Conservation (phyloP, 805 yeast species). For the Huiozyma sinensis region DNA sequence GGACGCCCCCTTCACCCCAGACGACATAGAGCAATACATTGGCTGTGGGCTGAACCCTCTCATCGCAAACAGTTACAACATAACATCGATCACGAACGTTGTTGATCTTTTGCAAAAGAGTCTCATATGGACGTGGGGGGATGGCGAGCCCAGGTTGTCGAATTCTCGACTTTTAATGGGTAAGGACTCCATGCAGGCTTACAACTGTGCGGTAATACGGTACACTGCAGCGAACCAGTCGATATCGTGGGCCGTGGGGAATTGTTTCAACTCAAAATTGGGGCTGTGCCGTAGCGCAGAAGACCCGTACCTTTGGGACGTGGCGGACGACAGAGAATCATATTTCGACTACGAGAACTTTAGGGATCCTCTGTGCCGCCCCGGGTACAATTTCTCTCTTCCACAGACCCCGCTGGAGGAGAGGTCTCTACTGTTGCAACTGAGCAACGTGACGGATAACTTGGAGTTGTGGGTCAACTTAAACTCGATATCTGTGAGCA, state of each 20-base stretch:
- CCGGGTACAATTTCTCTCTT: constrained; percentile 30
- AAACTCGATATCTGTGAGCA: constrained; percentile 60
- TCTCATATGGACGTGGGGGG: constrained; percentile 67
- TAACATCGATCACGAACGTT: constrained; percentile 19
- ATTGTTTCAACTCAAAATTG: constrained; percentile 47
- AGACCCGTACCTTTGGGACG: constrained; percentile 35
- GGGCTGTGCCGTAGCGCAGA: constrained; percentile 45
- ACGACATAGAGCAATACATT: constrained; percentile 31
- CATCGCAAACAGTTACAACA: constrained; percentile 31
- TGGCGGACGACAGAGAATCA: constrained; percentile 25
- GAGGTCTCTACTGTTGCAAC: constrained; percentile 12
- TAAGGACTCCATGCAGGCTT: constrained; percentile 26
- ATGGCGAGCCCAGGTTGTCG: constrained; percentile 37
- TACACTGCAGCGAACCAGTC: constrained; percentile 12
- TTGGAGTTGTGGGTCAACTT: constrained; percentile 57
- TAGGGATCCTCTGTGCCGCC: constrained; percentile 28
- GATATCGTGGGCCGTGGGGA: constrained; percentile 52
- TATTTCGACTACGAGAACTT: constrained; percentile 35
- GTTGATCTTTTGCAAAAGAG: constrained; percentile 27
- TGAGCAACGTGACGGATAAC: constrained; percentile 4
- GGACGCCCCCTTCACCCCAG: constrained; percentile 35
- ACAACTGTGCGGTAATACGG: constrained; percentile 35
- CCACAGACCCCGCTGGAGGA: constrained; percentile 46
- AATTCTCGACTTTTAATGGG: constrained; percentile 6
- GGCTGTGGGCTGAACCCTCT: constrained; percentile 61